These are phyloP conservation scores for Marasmius oreades DNA, from an alignment of 1,284 basidiomycete genomes.

Conservation along the genomic window DNA sequence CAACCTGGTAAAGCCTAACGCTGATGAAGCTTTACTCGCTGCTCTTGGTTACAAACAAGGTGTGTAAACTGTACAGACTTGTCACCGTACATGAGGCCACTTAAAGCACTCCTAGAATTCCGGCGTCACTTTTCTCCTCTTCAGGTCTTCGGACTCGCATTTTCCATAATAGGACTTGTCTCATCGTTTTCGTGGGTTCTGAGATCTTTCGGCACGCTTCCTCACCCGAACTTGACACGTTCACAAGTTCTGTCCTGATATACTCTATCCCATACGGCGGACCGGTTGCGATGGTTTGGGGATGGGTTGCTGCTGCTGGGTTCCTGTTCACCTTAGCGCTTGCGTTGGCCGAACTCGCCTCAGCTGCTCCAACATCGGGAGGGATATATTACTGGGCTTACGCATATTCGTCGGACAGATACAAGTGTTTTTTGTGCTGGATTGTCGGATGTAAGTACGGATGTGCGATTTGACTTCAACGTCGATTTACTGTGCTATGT, in stretches of 20 bases:
- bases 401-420: constrained; percentile 28
- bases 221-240: constrained; percentile 7
- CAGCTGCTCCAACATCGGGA: constrained; percentile 45
- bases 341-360: constrained; percentile 49
- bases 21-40: constrained; percentile 31
- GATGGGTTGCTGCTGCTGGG: constrained; percentile 31
- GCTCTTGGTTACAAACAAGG: constrained; percentile 42
- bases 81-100: constrained; percentile 22
- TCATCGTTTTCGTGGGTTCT: constrained; percentile 37
- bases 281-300: constrained; percentile 47
- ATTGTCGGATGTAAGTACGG: constrained; percentile 35
- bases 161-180: constrained; percentile 38
- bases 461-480: neutral
- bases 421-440: constrained; percentile 34
- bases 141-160: constrained; percentile 32
- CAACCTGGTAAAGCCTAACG: neutral
- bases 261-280: constrained; percentile 45
- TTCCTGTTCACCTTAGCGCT: constrained; percentile 48
- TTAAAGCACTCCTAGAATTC: constrained; percentile 5
- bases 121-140: constrained; percentile 10
- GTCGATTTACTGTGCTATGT: neutral
- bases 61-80: constrained; percentile 33
- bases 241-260: constrained; percentile 32
- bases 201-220: constrained; percentile 1
- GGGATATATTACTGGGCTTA: constrained; percentile 41